Conservation (phyloP, 257 asterid species). For the Thymus mandschuricus region DNA sequence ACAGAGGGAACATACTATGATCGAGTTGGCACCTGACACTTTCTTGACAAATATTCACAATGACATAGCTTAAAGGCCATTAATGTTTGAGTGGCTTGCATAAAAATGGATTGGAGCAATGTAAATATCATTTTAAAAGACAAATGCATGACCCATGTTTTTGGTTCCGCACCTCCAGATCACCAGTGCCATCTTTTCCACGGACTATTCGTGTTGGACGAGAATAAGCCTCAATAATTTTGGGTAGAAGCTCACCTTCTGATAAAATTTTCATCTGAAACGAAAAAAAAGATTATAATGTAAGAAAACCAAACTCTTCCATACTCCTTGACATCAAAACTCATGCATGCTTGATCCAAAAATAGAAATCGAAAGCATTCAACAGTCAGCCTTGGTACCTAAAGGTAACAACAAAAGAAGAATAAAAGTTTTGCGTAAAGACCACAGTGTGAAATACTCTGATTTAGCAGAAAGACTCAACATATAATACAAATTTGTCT, state of each 20-base stretch:
- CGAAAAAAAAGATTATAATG: neutral
- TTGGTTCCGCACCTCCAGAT: constrained; percentile 55
- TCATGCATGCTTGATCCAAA: constrained; percentile 11
- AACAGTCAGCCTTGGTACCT: constrained; percentile 20
- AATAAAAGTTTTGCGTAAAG: constrained; percentile 8
- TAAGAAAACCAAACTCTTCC: constrained; percentile 8
- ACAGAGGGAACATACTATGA: neutral
- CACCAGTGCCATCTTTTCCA: constrained; percentile 69
- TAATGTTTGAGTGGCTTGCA: neutral
- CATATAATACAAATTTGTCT: neutral
- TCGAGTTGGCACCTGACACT: neutral
- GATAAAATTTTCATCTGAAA: constrained; percentile 79
- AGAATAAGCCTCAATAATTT: constrained; percentile 92
- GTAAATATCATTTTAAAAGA: neutral
- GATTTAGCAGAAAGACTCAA: neutral
- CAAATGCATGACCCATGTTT: constrained; percentile 19
- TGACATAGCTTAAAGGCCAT: constrained; percentile 14
- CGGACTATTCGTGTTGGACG: constrained; percentile 98
- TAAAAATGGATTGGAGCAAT: neutral
- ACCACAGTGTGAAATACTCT: neutral
- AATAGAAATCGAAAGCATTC: constrained; percentile 18
- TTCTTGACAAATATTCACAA: neutral
- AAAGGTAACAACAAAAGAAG: neutral
- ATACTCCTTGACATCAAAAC: constrained; percentile 10
- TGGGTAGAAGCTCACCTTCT: constrained; percentile 66